Percentiles rank a stretch among this genome's conserved stretches.
These are phyloP conservation scores for Filobasidium wieringae DNA, from an alignment of 768 basidiomycete species.

Conservation along the genomic window DNA sequence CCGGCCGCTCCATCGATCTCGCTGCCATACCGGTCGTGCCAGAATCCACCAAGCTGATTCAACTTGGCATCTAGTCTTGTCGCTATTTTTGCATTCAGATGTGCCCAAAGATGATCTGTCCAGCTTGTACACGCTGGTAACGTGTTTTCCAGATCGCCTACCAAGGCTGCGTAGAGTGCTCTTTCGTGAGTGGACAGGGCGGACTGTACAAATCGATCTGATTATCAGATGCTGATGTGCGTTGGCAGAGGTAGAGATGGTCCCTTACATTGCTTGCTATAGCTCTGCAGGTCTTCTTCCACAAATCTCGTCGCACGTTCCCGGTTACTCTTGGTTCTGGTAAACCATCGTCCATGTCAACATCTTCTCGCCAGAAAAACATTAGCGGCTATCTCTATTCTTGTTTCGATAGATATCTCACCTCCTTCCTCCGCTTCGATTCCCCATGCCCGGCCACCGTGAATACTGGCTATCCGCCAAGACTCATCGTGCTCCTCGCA, in stretches of 20 bases:
- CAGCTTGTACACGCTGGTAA: conserved; percentile 71
- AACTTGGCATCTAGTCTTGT: conserved; percentile 58
- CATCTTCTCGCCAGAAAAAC: conserved; percentile 13
- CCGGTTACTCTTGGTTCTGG: conserved; percentile 40
- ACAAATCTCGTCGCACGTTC: conserved; percentile 63
- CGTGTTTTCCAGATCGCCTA: conserved; percentile 52
- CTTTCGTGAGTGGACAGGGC: conserved; percentile 61
- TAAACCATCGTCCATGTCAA: conserved; percentile 14
- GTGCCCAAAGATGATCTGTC: conserved; percentile 94
- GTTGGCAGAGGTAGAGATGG: not conserved
- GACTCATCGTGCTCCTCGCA: conserved; percentile 74
- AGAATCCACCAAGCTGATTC: conserved; percentile 56
- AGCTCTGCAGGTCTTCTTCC: conserved; percentile 75
- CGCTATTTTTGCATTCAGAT: conserved; percentile 67
- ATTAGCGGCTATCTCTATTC: too few relatives aligned
- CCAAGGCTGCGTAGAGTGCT: conserved; percentile 75
- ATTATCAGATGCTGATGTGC: not conserved
- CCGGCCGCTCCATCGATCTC: not conserved
- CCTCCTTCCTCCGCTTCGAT: conserved; percentile 15
- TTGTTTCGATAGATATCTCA: too few relatives aligned
- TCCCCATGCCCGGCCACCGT: conserved; percentile 58
- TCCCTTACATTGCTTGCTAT: conserved; percentile 61
- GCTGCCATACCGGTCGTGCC: conserved; percentile 51
- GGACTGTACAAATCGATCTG: conserved; percentile 39
- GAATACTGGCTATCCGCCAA: conserved; percentile 82